Evolutionary conservation across 768 basidiomycete species (phyloP), one percentile per base, ranked within the genome.

Genomic region (Pisolithus microcarpus): DNA sequence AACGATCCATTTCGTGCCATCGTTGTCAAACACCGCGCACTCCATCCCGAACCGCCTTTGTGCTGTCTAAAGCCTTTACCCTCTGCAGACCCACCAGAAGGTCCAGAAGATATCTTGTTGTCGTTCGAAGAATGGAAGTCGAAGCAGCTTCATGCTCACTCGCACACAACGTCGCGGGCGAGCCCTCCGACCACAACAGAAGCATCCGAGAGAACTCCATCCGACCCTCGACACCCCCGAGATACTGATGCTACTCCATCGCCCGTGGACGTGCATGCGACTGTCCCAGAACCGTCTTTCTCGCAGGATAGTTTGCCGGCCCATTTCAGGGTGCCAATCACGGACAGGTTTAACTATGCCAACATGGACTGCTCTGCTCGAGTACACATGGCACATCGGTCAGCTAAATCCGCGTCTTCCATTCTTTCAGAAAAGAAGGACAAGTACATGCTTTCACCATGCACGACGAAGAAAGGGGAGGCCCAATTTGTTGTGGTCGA

Each of bases 371-470:
- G 96, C 64, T 91, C 91, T 1, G 94, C 95, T 2, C 85, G 91
- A 13, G 84, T 98, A 23, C 94, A 95, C 67, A 78, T 77, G 7
- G 75, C 91, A 0, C 92, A 95, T 64, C 77, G 80, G 26, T 77
- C 78, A 2, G 86, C 92, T 30, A 92, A 92, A 61, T 91, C 88
- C 2, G 71, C 90, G 0, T 81, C 85, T 0, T 79, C 88, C 1
- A 88, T 99, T 49, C 77, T 99, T 8, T 86, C 88, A 26, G 84
- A 82, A 30, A 93, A 92, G 69, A 87, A 85, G 64, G 95, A 98
- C 67, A 74, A 83, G 56, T 98, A 98, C 75, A 95, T 98, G 96
- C 85, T 97, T 58, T 91, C 87, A 49, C 95, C 94, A 0, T 99
- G 96, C 61, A 72, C 73, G 15, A 70, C 74, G 10, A 80, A 79